phyloP scores from a whole-genome alignment of 345 rosid genomes.

The Litchi chinensis region DNA sequence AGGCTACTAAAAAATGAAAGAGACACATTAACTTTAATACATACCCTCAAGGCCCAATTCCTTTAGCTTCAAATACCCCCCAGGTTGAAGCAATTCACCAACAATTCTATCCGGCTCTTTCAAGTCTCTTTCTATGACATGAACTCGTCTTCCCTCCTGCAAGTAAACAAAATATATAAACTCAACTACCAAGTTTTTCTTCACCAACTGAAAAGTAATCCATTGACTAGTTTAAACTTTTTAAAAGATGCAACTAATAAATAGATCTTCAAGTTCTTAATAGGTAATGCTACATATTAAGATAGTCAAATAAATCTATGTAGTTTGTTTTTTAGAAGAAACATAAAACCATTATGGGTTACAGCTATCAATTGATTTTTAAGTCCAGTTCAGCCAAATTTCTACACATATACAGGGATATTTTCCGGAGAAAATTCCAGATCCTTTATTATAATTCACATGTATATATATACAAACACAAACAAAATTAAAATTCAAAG shows the following conservation, averaged over 20 bases:
- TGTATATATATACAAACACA: background rate
- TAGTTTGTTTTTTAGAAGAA: conserved; percentile 1
- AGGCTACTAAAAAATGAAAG: background rate
- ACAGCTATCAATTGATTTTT: background rate
- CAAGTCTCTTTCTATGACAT: conserved; percentile 56
- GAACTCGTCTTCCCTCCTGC: conserved; percentile 57
- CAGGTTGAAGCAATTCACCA: conserved; percentile 59
- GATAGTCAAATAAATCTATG: background rate
- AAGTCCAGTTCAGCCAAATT: background rate
- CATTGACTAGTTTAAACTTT: background rate
- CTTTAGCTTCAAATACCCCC: conserved; percentile 49
- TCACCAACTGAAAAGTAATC: conserved; percentile 16
- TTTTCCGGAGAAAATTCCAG: too few relatives aligned
- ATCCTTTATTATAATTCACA: background rate
- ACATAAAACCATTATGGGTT: background rate
- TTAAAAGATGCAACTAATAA: background rate
- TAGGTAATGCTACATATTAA: background rate
- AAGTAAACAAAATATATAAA: background rate
- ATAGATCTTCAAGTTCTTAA: background rate
- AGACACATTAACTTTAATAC: background rate
- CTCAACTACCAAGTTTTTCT: conserved; percentile 1
- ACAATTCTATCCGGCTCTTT: conserved; percentile 52
- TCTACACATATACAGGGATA: background rate
- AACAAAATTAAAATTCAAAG: background rate
- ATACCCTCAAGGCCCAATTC: conserved; percentile 56